These are phyloP conservation scores for Casuarina equisetifolia DNA, from an alignment of 306 rosid species.

Conservation along the genomic window DNA sequence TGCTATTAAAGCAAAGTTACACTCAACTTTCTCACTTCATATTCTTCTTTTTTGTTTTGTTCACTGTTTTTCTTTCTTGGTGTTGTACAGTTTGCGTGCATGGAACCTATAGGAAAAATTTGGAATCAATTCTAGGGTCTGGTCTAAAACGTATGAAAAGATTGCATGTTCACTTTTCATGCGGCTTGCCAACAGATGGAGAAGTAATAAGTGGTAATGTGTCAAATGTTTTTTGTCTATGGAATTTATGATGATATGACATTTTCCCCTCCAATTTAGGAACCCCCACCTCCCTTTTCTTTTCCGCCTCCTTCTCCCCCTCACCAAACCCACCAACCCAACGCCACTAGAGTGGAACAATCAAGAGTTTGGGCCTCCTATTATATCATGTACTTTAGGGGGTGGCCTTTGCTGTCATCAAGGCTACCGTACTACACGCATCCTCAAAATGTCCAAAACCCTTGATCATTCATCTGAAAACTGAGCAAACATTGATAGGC, in stretches of 20 bases:
- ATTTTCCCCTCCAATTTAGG: neutral
- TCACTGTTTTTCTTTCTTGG: slow-evolving; percentile 21
- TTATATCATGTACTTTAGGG: neutral
- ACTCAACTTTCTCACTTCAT: neutral
- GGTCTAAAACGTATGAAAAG: slow-evolving; percentile 89
- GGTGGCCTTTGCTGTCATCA: neutral
- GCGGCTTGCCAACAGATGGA: slow-evolving; percentile 87
- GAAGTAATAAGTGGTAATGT: slow-evolving; percentile 85
- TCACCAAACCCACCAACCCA: no score
- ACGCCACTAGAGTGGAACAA: neutral
- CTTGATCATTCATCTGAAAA: neutral
- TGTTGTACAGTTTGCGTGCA: slow-evolving; percentile 80
- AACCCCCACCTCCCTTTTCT: neutral
- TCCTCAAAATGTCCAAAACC: neutral
- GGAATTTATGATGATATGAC: neutral
- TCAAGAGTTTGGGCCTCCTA: neutral
- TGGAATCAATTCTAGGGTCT: slow-evolving; percentile 72
- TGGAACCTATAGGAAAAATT: slow-evolving; percentile 75
- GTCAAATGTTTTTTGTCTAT: neutral
- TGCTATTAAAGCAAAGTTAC: slow-evolving; percentile 7
- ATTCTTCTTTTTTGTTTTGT: neutral
- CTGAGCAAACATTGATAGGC: neutral
- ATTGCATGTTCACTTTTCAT: slow-evolving; percentile 88
- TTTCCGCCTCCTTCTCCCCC: neutral
- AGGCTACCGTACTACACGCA: neutral